Conservation (phyloP, 2,329 filamentous ascomycete species). For the Davidsoniella australis region DNA sequence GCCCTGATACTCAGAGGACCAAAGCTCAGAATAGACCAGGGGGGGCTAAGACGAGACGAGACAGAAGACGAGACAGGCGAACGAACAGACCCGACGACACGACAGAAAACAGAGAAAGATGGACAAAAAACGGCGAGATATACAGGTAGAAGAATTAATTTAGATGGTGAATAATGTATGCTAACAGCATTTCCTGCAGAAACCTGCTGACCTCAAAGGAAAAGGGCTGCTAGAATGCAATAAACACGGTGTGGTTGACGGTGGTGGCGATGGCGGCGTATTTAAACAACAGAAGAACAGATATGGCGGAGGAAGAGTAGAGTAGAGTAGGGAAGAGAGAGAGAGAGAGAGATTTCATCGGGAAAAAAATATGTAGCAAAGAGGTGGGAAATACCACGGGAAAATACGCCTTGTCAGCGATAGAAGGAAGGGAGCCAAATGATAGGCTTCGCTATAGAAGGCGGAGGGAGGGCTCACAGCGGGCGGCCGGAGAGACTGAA, state of each 20-base stretch:
- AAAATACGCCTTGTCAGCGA: no score
- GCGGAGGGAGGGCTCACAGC: no score
- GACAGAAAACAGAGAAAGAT: neutral
- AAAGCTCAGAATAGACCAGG: conserved; percentile 12
- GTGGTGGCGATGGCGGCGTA: no score
- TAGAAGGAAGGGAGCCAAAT: no score
- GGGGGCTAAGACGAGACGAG: conserved; percentile 13
- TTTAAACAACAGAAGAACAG: neutral
- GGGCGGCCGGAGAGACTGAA: no score
- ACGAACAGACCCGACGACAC: neutral
- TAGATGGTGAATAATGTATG: neutral
- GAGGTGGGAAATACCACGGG: no score
- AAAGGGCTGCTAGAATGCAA: conserved; percentile 20
- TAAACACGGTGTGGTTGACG: no score
- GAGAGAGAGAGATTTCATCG: neutral
- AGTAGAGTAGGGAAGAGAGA: neutral
- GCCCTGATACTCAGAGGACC: conserved; percentile 10
- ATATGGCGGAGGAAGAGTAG: neutral
- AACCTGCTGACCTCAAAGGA: conserved; percentile 71
- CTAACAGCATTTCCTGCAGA: conserved; percentile 48
- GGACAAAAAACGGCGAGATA: neutral
- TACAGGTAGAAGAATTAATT: neutral
- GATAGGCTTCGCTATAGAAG: no score
- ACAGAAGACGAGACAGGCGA: conserved; percentile 11
- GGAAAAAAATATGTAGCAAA: neutral